A percentile compares a stretch with the other conserved stretches of the same genome.
Evolutionary conservation across 75 land plant species (phyloP).

Genomic region (Adiantum capillusveneris): DNA sequence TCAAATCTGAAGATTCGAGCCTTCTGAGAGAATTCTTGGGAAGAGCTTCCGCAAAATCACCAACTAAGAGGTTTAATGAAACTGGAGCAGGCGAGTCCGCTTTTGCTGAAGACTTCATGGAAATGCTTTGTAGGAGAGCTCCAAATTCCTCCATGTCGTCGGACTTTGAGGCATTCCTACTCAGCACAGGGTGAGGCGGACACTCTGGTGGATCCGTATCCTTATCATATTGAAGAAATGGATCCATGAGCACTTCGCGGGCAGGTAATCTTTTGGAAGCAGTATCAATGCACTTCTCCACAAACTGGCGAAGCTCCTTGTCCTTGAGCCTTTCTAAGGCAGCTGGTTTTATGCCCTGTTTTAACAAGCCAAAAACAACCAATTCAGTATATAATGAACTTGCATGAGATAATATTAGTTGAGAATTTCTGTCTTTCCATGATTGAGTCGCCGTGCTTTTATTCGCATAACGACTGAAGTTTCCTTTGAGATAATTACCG

Average conservation of each 20-base stretch:
- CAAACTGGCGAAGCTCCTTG: constrained; percentile 52
- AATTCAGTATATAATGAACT: too few relatives aligned
- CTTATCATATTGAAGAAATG: constrained; percentile 42
- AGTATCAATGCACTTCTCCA: constrained; percentile 78
- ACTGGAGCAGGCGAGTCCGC: too few relatives aligned
- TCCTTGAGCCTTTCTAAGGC: constrained; percentile 61
- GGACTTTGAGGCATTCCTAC: too few relatives aligned
- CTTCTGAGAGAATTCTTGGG: not conserved
- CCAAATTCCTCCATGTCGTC: too few relatives aligned
- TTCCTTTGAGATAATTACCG: constrained; percentile 37
- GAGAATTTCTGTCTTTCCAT: too few relatives aligned
- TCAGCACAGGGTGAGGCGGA: too few relatives aligned
- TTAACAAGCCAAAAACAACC: too few relatives aligned
- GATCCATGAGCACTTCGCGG: constrained; percentile 66
- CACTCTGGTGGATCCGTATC: not conserved
- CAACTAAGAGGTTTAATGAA: too few relatives aligned
- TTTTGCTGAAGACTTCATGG: not conserved
- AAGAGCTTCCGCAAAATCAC: not conserved
- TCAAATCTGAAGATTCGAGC: not conserved
- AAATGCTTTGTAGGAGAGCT: not conserved
- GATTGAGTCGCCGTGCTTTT: too few relatives aligned
- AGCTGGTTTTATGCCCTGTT: constrained; percentile 82
- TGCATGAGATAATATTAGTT: too few relatives aligned
- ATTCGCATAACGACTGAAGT: too few relatives aligned
- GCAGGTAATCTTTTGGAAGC: constrained; percentile 64